These are phyloP conservation scores for Leccinum subspadiceum DNA, from an alignment of 1,284 basidiomycete species.

Conservation along the genomic window DNA sequence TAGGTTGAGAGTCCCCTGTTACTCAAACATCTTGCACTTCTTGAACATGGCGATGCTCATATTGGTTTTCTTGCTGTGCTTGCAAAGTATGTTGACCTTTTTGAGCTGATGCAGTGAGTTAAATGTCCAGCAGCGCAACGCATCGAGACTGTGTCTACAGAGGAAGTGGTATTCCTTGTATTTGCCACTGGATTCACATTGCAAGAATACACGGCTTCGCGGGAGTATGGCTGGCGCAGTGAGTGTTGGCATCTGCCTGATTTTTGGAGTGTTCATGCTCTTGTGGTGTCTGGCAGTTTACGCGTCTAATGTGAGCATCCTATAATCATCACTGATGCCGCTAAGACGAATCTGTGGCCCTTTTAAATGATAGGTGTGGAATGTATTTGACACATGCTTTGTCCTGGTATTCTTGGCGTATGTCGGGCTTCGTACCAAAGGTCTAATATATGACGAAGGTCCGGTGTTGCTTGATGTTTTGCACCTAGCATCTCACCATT, in stretches of 20 bases:
- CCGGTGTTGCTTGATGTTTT: slow-evolving; percentile 5
- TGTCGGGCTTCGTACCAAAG: slow-evolving; percentile 63
- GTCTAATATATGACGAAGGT: slow-evolving; percentile 59
- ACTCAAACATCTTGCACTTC: slow-evolving; percentile 78
- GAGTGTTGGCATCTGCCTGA: slow-evolving; percentile 33
- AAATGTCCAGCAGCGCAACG: slow-evolving; percentile 51
- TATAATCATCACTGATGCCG: not conserved
- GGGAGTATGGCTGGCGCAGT: slow-evolving; percentile 86
- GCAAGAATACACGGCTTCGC: slow-evolving; percentile 77
- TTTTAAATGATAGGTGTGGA: slow-evolving; percentile 65
- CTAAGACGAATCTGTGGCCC: not conserved
- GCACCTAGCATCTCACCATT: slow-evolving; percentile 10
- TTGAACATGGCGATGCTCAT: slow-evolving; percentile 70
- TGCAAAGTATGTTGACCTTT: slow-evolving; percentile 52
- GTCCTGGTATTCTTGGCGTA: slow-evolving; percentile 73
- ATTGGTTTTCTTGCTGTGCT: slow-evolving; percentile 69
- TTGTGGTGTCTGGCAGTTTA: slow-evolving; percentile 58
- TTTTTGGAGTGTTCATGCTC: slow-evolving; percentile 3
- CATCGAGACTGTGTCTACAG: slow-evolving; percentile 46
- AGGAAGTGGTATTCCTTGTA: slow-evolving; percentile 73
- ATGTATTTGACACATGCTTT: slow-evolving; percentile 81
- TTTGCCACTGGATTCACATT: slow-evolving; percentile 76
- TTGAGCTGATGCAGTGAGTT: not conserved
- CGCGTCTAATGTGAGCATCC: slow-evolving; percentile 67
- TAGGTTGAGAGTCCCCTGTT: slow-evolving; percentile 79